Conservation (phyloP, 176 grass and related monocot genomes). For the Oryza glumipatula region DNA sequence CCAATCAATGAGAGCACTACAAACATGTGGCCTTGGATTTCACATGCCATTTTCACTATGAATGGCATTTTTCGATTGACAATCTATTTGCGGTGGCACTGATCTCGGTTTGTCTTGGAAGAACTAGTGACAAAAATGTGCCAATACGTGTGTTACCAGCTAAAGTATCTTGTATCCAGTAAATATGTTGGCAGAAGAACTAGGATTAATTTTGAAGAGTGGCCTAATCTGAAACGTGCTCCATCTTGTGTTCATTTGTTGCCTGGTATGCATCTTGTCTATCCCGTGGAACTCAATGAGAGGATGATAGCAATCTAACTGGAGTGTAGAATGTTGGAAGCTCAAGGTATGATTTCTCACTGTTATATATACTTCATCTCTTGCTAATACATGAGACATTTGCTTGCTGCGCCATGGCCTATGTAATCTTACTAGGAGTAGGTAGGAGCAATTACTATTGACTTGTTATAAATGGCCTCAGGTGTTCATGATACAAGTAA, state of each 20-base stretch:
- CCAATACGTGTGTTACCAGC: not conserved
- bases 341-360: not conserved
- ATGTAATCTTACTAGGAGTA: slow-evolving; percentile 9
- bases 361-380: not conserved
- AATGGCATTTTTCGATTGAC: not conserved
- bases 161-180: not conserved
- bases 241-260: no score
- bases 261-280: no score
- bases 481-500: not conserved
- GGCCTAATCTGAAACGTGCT: no score
- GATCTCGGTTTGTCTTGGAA: not conserved
- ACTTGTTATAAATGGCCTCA: not conserved
- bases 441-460: not conserved
- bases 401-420: not conserved
- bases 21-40: not conserved
- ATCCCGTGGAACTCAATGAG: no score
- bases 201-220: not conserved
- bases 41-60: not conserved
- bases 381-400: not conserved
- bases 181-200: no score
- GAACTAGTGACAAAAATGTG: not conserved
- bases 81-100: not conserved
- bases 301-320: not conserved
- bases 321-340: not conserved
- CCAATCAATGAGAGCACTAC: not conserved